A percentile compares a stretch with the other conserved stretches of the same genome.
Conservation (phyloP, 257 asterid genomes). For the Apocynum venetum region DNA sequence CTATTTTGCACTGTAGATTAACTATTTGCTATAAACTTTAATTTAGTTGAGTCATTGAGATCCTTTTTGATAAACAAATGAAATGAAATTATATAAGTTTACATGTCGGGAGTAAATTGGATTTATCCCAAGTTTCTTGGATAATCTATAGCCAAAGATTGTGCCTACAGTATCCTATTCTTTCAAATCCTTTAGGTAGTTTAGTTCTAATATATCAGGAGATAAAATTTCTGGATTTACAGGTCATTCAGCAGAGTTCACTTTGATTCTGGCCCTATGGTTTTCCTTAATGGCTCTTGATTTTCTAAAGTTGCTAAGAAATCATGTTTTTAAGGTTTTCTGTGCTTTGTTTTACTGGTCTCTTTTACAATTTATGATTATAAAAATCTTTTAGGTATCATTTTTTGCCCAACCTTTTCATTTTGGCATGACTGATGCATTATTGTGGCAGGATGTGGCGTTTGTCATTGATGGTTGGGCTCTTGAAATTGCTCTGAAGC, state of each 20-base stretch:
- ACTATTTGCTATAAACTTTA: background rate
- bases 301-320: background rate
- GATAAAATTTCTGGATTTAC: background rate
- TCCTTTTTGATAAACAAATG: background rate
- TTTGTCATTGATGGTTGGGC: conserved; percentile 99
- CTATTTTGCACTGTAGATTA: background rate
- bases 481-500: conserved; percentile 93
- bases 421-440: conserved; percentile 17
- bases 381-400: background rate
- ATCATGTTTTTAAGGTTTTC: background rate
- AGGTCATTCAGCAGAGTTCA: background rate
- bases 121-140: background rate
- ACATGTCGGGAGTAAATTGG: background rate
- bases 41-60: background rate
- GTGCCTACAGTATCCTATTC: background rate
- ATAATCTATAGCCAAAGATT: background rate
- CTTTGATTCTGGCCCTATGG: background rate
- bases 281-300: background rate
- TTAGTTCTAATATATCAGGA: background rate
- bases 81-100: background rate
- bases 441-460: conserved; percentile 72
- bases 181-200: background rate
- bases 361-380: background rate
- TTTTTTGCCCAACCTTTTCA: background rate
- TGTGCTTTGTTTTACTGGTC: background rate